phyloP scores from a whole-genome alignment of 2,329 filamentous ascomycete species.

The Epichloe coenophiala region DNA sequence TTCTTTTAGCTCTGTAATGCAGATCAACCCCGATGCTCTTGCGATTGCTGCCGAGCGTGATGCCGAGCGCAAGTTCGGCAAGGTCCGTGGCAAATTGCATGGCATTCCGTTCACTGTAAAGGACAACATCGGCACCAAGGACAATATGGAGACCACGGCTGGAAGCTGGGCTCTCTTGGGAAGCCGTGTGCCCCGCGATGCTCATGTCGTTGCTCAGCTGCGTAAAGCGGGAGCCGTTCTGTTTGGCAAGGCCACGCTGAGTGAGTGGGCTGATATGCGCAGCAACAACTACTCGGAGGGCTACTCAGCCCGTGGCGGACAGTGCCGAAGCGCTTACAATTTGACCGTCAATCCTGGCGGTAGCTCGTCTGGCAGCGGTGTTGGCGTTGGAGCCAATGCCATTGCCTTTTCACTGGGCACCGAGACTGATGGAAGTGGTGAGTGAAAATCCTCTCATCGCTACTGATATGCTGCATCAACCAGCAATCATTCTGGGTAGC shows the following conservation, averaged over 20 bases:
- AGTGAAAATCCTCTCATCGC: constrained; percentile 8
- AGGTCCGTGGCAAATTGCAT: constrained; percentile 52
- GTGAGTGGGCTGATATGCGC: constrained; percentile 65
- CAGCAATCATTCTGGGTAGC: not conserved
- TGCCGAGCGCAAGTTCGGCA: constrained; percentile 40
- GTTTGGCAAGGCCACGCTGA: constrained; percentile 56
- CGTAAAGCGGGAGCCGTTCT: constrained; percentile 54
- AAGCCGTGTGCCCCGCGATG: constrained; percentile 53
- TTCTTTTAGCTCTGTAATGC: constrained; percentile 39
- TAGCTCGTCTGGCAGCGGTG: constrained; percentile 52
- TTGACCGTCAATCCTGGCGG: constrained; percentile 55
- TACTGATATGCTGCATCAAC: not conserved
- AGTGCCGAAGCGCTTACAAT: constrained; percentile 54
- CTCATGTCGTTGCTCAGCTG: constrained; percentile 46
- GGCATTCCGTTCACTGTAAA: constrained; percentile 67
- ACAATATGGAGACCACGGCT: constrained; percentile 61
- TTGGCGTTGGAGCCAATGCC: constrained; percentile 49
- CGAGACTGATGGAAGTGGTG: constrained; percentile 56
- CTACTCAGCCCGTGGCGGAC: constrained; percentile 50
- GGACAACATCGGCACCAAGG: constrained; percentile 56
- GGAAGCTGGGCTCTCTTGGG: constrained; percentile 55
- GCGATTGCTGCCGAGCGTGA: constrained; percentile 48
- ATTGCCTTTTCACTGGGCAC: constrained; percentile 55
- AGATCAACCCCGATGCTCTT: constrained; percentile 55
- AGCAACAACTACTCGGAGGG: constrained; percentile 54